These are phyloP conservation scores for Clarireedia sp. DNA, from an alignment of 2,329 filamentous ascomycete genomes.

Conservation along the genomic window DNA sequence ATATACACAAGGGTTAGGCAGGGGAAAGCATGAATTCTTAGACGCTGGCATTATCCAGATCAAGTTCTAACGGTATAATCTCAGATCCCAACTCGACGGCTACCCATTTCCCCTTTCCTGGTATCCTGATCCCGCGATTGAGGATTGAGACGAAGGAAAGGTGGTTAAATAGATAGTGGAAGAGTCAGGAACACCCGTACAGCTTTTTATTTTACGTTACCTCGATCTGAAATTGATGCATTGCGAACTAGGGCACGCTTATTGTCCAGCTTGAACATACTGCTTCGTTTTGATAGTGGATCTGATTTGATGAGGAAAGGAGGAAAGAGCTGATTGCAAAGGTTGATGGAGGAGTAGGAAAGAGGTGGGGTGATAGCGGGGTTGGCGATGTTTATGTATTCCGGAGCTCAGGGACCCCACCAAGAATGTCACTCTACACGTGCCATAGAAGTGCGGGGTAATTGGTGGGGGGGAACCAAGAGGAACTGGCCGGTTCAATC, in stretches of 20 bases:
- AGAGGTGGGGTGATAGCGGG: no score
- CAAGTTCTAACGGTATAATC: constrained; percentile 74
- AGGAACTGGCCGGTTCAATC: no score
- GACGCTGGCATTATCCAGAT: constrained; percentile 78
- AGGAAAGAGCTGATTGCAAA: no score
- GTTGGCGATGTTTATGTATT: no score
- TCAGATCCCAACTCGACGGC: constrained; percentile 45
- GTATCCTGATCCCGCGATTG: neutral
- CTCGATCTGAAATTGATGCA: constrained; percentile 20
- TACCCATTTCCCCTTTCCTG: constrained; percentile 16
- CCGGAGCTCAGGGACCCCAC: no score
- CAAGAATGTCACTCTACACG: no score
- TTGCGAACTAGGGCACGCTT: constrained; percentile 12
- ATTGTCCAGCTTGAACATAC: constrained; percentile 8
- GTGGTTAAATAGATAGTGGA: neutral
- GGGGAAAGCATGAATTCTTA: constrained; percentile 68
- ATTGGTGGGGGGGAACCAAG: no score
- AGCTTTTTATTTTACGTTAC: constrained; percentile 21
- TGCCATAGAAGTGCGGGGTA: no score
- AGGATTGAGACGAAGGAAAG: neutral
- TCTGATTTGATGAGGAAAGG: no score
- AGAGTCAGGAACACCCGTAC: constrained; percentile 20
- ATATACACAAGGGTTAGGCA: constrained; percentile 22
- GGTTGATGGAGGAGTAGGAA: no score
- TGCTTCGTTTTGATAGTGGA: constrained; percentile 21